Evolutionary conservation across 1,139 yeast genomes (phyloP).

Genomic region (Sugiyamaella sp.): DNA sequence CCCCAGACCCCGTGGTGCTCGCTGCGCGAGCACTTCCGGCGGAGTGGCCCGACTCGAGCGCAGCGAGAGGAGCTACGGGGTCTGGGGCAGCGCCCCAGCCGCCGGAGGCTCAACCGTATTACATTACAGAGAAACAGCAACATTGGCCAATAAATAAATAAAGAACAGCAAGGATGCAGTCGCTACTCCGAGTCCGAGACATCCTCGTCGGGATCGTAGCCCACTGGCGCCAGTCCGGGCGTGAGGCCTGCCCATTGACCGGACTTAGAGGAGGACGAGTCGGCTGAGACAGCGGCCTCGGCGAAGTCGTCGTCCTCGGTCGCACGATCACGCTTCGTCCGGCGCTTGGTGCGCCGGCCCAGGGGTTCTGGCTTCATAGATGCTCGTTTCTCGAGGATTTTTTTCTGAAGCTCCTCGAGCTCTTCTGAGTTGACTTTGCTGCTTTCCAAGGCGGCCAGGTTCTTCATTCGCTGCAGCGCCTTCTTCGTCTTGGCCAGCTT

Average conservation of each 20-base stretch:
- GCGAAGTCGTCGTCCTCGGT: slow-evolving; percentile 22
- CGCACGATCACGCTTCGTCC: slow-evolving; percentile 18
- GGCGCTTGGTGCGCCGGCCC: slow-evolving; percentile 15
- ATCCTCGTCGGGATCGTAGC: slow-evolving; percentile 49
- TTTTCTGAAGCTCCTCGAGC: slow-evolving; percentile 28
- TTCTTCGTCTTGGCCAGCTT: slow-evolving; percentile 20
- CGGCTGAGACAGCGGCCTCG: too few relatives aligned
- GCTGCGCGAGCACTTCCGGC: too few relatives aligned
- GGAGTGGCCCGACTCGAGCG: background rate
- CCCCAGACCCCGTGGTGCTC: too few relatives aligned
- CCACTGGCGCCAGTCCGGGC: slow-evolving; percentile 92
- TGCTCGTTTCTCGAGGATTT: slow-evolving; percentile 23
- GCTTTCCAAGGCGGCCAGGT: slow-evolving; percentile 26
- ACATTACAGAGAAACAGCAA: too few relatives aligned
- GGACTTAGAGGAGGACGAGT: slow-evolving; percentile 34
- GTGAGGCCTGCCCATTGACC: slow-evolving; percentile 57
- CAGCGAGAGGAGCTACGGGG: slow-evolving; percentile 1
- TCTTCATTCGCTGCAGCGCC: slow-evolving; percentile 22
- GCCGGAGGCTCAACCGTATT: background rate
- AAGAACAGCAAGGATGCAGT: slow-evolving; percentile 3
- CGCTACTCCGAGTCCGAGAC: slow-evolving; percentile 32
- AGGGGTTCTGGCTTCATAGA: slow-evolving; percentile 18
- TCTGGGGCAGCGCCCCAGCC: background rate
- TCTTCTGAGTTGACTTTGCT: slow-evolving; percentile 27
- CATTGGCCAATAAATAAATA: background rate